These are phyloP conservation scores for Penicillium roqueforti DNA, from an alignment of 495 filamentous ascomycete species.

Conservation along the genomic window DNA sequence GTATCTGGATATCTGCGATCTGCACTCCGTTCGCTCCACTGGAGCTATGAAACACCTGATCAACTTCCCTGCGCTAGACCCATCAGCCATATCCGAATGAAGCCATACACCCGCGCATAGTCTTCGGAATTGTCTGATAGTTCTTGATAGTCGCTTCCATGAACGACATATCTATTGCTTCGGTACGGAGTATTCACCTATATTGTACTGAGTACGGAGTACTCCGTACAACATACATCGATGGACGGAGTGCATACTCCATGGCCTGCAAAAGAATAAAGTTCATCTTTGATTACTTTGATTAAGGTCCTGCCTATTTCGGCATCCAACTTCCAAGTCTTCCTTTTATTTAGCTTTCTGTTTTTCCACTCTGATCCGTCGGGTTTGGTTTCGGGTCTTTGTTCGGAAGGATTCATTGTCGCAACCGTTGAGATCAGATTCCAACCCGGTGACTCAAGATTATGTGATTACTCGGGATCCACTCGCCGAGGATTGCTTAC, in stretches of 20 bases:
- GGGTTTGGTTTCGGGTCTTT: neutral
- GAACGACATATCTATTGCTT: neutral
- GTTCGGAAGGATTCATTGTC: neutral
- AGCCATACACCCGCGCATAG: slow-evolving; percentile 7
- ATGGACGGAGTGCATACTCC: neutral
- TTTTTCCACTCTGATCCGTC: neutral
- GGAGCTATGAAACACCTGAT: slow-evolving; percentile 4
- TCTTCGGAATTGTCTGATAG: neutral
- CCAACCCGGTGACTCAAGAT: neutral
- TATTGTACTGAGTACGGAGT: too few species aligned
- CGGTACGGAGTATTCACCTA: neutral
- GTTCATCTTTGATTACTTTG: neutral
- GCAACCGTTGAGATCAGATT: neutral
- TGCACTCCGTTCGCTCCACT: slow-evolving; percentile 4
- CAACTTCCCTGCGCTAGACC: neutral
- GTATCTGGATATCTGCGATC: slow-evolving; percentile 2
- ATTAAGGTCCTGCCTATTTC: slow-evolving; percentile 3
- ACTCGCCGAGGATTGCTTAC: neutral
- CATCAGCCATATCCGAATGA: neutral
- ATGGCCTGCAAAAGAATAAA: neutral
- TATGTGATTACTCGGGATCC: neutral
- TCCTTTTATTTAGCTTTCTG: slow-evolving; percentile 1
- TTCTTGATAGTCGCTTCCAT: slow-evolving; percentile 3
- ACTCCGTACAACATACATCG: neutral
- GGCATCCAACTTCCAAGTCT: neutral